Percentiles rank a stretch among this genome's conserved stretches.
These are phyloP conservation scores for Saxophila tyrrhenica DNA, from an alignment of 495 filamentous ascomycete genomes.

Conservation along the genomic window DNA sequence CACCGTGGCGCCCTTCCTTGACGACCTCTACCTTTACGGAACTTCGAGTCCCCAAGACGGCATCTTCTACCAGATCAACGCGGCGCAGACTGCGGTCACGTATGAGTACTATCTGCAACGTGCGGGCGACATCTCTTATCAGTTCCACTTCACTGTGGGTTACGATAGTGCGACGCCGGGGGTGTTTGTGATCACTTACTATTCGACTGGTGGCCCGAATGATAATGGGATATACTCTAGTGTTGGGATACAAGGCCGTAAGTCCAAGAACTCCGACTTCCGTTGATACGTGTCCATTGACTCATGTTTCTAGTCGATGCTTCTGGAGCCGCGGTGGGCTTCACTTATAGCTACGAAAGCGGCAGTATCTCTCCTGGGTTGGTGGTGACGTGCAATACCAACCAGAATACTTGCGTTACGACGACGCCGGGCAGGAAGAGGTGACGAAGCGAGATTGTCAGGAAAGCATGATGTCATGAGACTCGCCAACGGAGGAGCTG, in stretches of 20 bases:
- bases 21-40: conserved; percentile 16
- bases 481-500: no score
- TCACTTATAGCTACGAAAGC: not conserved
- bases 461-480: no score
- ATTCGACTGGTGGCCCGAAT: not conserved
- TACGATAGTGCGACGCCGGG: conserved; percentile 8
- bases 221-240: conserved; percentile 7
- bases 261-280: conserved; percentile 5
- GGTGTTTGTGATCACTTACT: conserved; percentile 15
- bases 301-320: not conserved
- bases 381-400: conserved; percentile 3
- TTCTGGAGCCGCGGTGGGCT: not conserved
- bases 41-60: conserved; percentile 5
- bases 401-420: conserved; percentile 1
- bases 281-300: not conserved
- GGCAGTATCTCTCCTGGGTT: not conserved
- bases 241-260: conserved; percentile 19
- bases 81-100: conserved; percentile 1
- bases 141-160: conserved; percentile 16
- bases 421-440: not conserved
- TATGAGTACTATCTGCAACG: conserved; percentile 15
- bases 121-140: not conserved
- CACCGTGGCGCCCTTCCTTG: conserved; percentile 14
- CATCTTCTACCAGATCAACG: conserved; percentile 18
- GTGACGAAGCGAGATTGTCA: no score